phyloP scores from a whole-genome alignment of 176 grass and related monocot genomes.

The Zea luxurians region DNA sequence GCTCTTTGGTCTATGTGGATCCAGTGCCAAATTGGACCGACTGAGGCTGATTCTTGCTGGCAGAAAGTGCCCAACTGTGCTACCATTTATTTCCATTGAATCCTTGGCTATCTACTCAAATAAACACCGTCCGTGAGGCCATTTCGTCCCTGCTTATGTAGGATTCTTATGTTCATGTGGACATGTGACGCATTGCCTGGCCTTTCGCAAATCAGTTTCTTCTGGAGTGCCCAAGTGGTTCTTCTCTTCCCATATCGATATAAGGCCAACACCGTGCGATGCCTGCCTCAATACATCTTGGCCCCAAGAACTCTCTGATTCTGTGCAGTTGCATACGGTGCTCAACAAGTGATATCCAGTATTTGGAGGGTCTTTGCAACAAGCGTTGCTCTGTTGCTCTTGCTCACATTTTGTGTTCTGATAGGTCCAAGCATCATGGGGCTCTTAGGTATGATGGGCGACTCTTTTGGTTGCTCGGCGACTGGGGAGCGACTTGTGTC shows the following conservation, averaged over 20 bases:
- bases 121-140: conserved; percentile 3
- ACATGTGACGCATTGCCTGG: conserved; percentile 26
- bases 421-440: conserved; percentile 58
- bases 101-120: conserved; percentile 11
- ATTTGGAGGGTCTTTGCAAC: conserved; percentile 16
- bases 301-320: conserved; percentile 1
- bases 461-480: conserved; percentile 87
- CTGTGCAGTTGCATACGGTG: not conserved
- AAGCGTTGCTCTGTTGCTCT: not conserved
- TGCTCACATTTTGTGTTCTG: conserved; percentile 31
- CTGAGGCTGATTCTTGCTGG: not conserved
- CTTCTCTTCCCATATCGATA: conserved; percentile 17
- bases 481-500: conserved; percentile 77
- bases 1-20: conserved; percentile 32
- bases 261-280: not conserved
- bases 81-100: conserved; percentile 27
- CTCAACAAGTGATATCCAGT: conserved; percentile 7
- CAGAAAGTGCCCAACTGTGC: conserved; percentile 9
- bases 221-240: conserved; percentile 35
- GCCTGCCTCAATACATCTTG: not conserved
- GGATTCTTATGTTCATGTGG: conserved; percentile 17
- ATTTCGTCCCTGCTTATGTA: conserved; percentile 32
- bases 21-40: conserved; percentile 7
- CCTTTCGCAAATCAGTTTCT: conserved; percentile 33
- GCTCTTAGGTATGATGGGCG: conserved; percentile 72